A percentile compares a stretch with the other conserved stretches of the same genome.
Conservation (phyloP, 2,329 filamentous ascomycete species). For the Diplodia scrobiculata region DNA sequence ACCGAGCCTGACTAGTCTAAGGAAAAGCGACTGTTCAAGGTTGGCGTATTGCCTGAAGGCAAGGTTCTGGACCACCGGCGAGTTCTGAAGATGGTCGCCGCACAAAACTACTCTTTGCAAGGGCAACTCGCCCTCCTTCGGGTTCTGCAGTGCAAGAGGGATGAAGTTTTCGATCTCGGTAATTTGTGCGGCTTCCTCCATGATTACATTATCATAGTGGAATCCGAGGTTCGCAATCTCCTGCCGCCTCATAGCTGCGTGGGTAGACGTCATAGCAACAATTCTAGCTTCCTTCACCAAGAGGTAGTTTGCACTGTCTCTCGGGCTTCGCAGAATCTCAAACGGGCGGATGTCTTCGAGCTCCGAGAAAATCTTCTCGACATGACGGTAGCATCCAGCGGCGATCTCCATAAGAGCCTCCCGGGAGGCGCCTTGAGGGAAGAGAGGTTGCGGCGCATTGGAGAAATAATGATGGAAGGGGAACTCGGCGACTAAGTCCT, state of each 20-base stretch:
- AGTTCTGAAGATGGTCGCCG: constrained; percentile 96
- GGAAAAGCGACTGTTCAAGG: constrained; percentile 92
- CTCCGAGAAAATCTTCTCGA: constrained; percentile 87
- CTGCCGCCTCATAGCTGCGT: constrained; percentile 88
- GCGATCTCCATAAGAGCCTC: constrained; percentile 74
- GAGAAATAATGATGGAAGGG: constrained; percentile 88
- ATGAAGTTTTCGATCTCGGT: constrained; percentile 98
- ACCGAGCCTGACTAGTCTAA: constrained; percentile 82
- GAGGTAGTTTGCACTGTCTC: constrained; percentile 94
- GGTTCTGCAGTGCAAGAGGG: constrained; percentile 86
- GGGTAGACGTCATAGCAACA: constrained; percentile 97
- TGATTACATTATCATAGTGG: constrained; percentile 94
- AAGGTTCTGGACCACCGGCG: constrained; percentile 89
- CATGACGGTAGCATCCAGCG: constrained; percentile 82
- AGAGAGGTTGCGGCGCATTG: constrained; percentile 82
- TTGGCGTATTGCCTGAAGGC: constrained; percentile 95
- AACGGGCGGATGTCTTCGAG: constrained; percentile 92
- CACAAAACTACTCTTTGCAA: constrained; percentile 88
- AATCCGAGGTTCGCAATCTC: constrained; percentile 93
- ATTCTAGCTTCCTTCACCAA: constrained; percentile 95
- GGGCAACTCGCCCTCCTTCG: constrained; percentile 69
- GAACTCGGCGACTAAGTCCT: constrained; percentile 71
- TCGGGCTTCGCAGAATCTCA: constrained; percentile 83
- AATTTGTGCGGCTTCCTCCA: constrained; percentile 98
- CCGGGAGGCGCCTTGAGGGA: constrained; percentile 66